Percentiles rank a stretch among this genome's conserved stretches.
These are phyloP conservation scores for Cordyceps tenuipes DNA, from an alignment of 2,329 filamentous ascomycete species.

Conservation along the genomic window DNA sequence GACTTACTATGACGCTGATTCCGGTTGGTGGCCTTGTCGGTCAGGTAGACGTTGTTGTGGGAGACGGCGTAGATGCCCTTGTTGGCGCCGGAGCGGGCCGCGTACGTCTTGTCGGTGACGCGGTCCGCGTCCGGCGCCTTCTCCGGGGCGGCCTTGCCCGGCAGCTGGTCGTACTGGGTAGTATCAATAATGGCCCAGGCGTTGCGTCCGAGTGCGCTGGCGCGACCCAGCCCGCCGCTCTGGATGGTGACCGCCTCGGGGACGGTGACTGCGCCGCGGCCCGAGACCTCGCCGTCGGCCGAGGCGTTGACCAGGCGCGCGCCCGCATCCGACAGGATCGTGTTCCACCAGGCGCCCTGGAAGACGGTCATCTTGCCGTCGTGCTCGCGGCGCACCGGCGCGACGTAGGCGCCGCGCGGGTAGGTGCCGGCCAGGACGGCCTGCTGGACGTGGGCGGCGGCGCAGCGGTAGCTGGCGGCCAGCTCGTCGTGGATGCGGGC, in stretches of 20 bases:
- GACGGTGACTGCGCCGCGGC: neutral
- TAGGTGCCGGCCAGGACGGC: neutral
- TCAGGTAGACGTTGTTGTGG: constrained; percentile 10
- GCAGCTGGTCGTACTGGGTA: constrained; percentile 10
- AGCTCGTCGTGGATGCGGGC: constrained; percentile 3
- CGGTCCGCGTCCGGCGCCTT: neutral
- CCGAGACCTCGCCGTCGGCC: neutral
- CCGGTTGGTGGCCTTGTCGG: constrained; percentile 9
- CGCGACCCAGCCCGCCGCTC: constrained; percentile 1
- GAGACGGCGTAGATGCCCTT: neutral
- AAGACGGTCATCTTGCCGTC: constrained; percentile 11
- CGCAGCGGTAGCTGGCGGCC: constrained; percentile 7
- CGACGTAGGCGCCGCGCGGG: constrained; percentile 3
- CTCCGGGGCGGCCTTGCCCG: constrained; percentile 3
- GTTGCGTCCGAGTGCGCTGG: neutral
- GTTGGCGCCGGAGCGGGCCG: neutral
- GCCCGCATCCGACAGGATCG: constrained; percentile 7
- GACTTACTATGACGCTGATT: constrained; percentile 11
- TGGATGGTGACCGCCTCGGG: neutral
- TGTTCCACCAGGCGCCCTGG: constrained; percentile 9
- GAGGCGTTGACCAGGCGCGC: constrained; percentile 2
- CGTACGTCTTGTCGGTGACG: neutral
- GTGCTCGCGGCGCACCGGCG: constrained; percentile 2
- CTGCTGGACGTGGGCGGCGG: constrained; percentile 9
- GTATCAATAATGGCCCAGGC: constrained; percentile 12